Evolutionary conservation across 169 alveolate genomes (phyloP).

Genomic region (Plasmodium fragile): DNA sequence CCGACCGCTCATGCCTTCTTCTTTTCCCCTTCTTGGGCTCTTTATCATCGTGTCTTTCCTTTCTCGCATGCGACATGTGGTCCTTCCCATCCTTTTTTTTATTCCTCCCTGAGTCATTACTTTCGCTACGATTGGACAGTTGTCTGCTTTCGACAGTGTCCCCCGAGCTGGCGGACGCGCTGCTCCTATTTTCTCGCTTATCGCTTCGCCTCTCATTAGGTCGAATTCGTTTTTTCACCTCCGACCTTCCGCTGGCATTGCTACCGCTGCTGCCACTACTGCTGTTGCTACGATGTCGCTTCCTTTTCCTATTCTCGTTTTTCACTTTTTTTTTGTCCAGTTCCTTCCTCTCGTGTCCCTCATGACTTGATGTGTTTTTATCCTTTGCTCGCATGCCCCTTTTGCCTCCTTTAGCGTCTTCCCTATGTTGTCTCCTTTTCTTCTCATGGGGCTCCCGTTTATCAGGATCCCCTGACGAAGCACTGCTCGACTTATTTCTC

Average conservation of each 20-base stretch:
- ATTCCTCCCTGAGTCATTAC: background rate
- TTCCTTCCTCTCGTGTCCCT: background rate
- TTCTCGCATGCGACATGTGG: background rate
- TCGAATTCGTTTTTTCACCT: conserved; percentile 3
- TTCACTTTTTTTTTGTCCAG: background rate
- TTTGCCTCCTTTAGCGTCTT: background rate
- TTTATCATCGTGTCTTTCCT: background rate
- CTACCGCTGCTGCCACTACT: background rate
- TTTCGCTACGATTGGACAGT: background rate
- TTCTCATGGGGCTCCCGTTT: background rate
- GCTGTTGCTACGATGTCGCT: background rate
- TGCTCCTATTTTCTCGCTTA: conserved; percentile 5
- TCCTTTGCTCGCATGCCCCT: background rate
- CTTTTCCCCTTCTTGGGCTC: conserved; percentile 8
- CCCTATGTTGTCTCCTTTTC: background rate
- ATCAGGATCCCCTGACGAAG: background rate
- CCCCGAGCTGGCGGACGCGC: background rate
- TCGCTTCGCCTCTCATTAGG: background rate
- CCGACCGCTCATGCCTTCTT: background rate
- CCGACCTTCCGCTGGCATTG: background rate
- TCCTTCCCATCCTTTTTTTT: background rate
- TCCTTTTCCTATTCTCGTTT: background rate
- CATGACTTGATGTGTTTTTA: background rate
- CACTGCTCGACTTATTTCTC: background rate
- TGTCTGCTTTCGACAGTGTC: background rate